Conservation (phyloP, 2,329 filamentous ascomycete species). For the Chlorencoelia australis region DNA sequence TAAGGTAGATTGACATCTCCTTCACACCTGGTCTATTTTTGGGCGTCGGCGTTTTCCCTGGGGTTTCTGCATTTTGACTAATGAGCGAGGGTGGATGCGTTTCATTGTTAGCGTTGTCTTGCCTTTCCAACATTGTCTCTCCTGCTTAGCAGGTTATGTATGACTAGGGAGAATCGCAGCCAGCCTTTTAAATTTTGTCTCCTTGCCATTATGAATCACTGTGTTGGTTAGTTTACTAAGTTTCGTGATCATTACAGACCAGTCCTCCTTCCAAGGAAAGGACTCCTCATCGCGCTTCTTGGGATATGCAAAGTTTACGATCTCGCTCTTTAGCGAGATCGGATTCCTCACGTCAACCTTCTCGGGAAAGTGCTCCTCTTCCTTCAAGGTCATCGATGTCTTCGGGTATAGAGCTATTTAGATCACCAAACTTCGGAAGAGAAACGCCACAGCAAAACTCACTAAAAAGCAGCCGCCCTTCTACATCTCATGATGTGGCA, state of each 20-base stretch:
- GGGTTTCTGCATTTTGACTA: slow-evolving; percentile 18
- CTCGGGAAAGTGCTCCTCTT: no score
- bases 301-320: slow-evolving; percentile 32
- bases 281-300: slow-evolving; percentile 35
- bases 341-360: no score
- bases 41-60: slow-evolving; percentile 21
- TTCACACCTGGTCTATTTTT: slow-evolving; percentile 25
- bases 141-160: slow-evolving; percentile 27
- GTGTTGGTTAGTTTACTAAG: slow-evolving; percentile 25
- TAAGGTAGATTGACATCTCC: slow-evolving; percentile 69
- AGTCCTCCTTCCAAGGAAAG: slow-evolving; percentile 28
- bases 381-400: no score
- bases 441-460: no score
- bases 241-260: slow-evolving; percentile 27
- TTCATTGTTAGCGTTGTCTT: no score
- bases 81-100: slow-evolving; percentile 14
- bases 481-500: no score
- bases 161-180: slow-evolving; percentile 25
- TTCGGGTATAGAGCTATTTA: no score
- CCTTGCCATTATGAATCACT: slow-evolving; percentile 17
- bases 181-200: slow-evolving; percentile 20
- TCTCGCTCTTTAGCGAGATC: no score
- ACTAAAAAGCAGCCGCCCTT: no score
- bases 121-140: slow-evolving; percentile 16
- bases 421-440: no score